phyloP scores from a whole-genome alignment of 768 basidiomycete genomes.

The Macrolepiota fuliginosa region DNA sequence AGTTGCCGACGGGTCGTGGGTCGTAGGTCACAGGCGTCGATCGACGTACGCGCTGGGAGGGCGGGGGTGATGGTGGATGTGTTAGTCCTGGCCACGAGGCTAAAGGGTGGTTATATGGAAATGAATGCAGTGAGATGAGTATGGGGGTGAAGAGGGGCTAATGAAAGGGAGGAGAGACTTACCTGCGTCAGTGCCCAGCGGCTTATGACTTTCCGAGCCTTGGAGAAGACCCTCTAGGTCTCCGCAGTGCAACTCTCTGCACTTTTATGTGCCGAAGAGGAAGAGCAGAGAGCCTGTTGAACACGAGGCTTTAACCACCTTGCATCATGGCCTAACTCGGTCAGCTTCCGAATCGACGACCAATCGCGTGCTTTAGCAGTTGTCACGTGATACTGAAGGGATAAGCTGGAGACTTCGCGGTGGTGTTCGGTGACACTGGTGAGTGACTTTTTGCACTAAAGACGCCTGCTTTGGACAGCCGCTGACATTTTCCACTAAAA shows the following conservation, averaged over 20 bases:
- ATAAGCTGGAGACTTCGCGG: neutral
- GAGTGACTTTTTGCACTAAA: neutral
- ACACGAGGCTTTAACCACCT: slow-evolving; percentile 15
- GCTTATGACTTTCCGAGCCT: slow-evolving; percentile 10
- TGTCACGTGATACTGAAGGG: slow-evolving; percentile 3
- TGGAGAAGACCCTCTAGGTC: slow-evolving; percentile 9
- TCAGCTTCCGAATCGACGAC: slow-evolving; percentile 9
- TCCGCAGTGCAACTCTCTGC: slow-evolving; percentile 1
- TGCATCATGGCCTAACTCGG: slow-evolving; percentile 12
- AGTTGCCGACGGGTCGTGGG: slow-evolving; percentile 1
- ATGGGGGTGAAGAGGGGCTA: neutral
- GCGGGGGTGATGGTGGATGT: neutral
- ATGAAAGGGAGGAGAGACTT: neutral
- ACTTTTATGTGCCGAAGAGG: slow-evolving; percentile 14
- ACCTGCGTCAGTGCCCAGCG: slow-evolving; percentile 11
- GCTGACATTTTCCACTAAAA: neutral
- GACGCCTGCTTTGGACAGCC: neutral
- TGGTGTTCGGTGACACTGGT: neutral
- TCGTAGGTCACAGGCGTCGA: slow-evolving; percentile 6
- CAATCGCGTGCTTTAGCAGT: neutral
- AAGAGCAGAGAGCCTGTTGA: slow-evolving; percentile 12
- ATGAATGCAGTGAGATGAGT: slow-evolving; percentile 5
- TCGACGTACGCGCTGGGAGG: slow-evolving; percentile 9
- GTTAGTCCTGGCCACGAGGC: slow-evolving; percentile 15
- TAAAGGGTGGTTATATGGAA: slow-evolving; percentile 6